These are phyloP conservation scores for Cercospora canescens DNA, from an alignment of 2,329 filamentous ascomycete genomes.

Conservation along the genomic window DNA sequence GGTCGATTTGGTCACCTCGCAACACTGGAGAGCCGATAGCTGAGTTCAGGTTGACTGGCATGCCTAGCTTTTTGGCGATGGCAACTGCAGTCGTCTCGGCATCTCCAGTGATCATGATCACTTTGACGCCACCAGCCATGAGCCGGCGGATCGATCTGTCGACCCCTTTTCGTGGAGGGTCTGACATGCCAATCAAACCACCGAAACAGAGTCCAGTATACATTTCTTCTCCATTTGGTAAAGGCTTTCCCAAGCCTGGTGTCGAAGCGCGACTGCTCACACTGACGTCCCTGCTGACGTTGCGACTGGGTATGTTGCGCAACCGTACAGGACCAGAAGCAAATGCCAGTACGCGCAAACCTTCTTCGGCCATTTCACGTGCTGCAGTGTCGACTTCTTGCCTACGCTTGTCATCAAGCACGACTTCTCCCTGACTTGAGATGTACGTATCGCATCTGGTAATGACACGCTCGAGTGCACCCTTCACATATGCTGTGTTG, in stretches of 20 bases:
- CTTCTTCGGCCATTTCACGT: constrained; percentile 83
- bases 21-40: constrained; percentile 69
- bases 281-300: constrained; percentile 19
- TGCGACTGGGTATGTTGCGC: constrained; percentile 29
- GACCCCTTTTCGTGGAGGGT: constrained; percentile 88
- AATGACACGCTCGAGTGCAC: constrained; percentile 83
- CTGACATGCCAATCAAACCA: constrained; percentile 94
- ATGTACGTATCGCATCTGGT: constrained; percentile 88
- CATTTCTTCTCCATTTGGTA: constrained; percentile 58
- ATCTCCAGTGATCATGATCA: constrained; percentile 99
- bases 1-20: constrained; percentile 87
- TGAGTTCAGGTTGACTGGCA: constrained; percentile 70
- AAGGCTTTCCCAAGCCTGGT: constrained; percentile 11
- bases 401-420: constrained; percentile 74
- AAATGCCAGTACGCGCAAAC: constrained; percentile 87
- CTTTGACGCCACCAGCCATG: constrained; percentile 91
- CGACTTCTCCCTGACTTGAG: constrained; percentile 81
- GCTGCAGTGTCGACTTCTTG: constrained; percentile 77
- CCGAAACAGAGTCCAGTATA: constrained; percentile 87
- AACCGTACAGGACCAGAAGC: constrained; percentile 69
- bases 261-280: constrained; percentile 26
- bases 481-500: constrained; percentile 93
- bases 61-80: constrained; percentile 92
- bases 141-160: constrained; percentile 83
- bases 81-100: constrained; percentile 92